These are phyloP conservation scores for Pseudozyma sp. DNA, from an alignment of 1,284 basidiomycete genomes.

Conservation along the genomic window DNA sequence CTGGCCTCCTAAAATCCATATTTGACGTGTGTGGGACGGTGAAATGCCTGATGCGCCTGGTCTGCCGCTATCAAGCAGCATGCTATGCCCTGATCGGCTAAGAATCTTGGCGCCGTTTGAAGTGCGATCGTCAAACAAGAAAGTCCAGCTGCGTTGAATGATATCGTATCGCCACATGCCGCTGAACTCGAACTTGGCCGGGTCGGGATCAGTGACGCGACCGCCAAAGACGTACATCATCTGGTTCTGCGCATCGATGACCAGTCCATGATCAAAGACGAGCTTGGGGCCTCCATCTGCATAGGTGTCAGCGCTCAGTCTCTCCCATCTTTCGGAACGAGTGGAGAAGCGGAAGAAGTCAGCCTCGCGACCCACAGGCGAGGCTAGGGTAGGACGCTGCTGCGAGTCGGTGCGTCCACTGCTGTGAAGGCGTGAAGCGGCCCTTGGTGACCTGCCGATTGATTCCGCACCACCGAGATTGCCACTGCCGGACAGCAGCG, in stretches of 20 bases:
- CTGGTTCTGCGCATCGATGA: constrained; percentile 78
- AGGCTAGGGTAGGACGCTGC: constrained; percentile 26
- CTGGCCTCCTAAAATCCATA: constrained; percentile 68
- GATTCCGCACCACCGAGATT: constrained; percentile 6
- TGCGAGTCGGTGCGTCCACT: constrained; percentile 24
- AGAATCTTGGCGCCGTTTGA: constrained; percentile 48
- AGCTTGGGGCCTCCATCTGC: constrained; percentile 78
- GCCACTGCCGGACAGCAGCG: constrained; percentile 16
- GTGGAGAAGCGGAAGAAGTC: constrained; percentile 69
- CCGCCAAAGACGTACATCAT: constrained; percentile 83
- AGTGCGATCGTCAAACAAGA: constrained; percentile 63
- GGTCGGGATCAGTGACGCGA: constrained; percentile 75
- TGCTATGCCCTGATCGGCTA: constrained; percentile 65
- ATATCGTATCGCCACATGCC: constrained; percentile 69
- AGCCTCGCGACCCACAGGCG: constrained; percentile 44
- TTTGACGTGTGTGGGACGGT: constrained; percentile 47
- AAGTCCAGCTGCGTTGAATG: constrained; percentile 59
- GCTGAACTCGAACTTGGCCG: constrained; percentile 57
- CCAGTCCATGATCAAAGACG: constrained; percentile 84
- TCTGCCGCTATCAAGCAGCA: constrained; percentile 63
- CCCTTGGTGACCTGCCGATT: constrained; percentile 25
- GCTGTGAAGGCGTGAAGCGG: constrained; percentile 23
- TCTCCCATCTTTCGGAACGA: constrained; percentile 64
- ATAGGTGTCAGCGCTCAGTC: constrained; percentile 63
- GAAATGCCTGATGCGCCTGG: constrained; percentile 45